Percentiles rank a stretch among this genome's conserved stretches.
Conservation (phyloP, 2,329 filamentous ascomycete species). For the Aspergillus oerlinghausenensis region DNA sequence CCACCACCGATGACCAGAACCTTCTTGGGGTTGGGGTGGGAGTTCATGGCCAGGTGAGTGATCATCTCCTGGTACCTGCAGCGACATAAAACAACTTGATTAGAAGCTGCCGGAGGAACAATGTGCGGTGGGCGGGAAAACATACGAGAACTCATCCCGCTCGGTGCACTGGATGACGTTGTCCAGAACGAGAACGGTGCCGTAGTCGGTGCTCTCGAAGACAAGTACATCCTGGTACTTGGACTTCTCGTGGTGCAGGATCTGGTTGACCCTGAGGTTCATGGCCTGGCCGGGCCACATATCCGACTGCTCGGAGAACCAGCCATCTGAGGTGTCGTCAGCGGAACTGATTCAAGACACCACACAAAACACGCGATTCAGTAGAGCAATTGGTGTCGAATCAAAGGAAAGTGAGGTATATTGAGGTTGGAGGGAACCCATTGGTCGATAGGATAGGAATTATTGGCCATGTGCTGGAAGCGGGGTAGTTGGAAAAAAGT, state of each 20-base stretch:
- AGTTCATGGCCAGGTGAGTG: conserved; percentile 96
- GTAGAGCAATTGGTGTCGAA: background rate
- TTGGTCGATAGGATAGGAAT: background rate
- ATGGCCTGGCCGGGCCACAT: conserved; percentile 99
- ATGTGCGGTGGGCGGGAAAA: conserved; percentile 4
- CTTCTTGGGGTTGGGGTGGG: conserved; percentile 96
- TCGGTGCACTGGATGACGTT: conserved; percentile 99
- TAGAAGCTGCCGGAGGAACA: background rate
- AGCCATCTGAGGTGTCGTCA: conserved; percentile 70
- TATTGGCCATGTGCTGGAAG: background rate
- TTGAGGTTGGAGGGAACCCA: background rate
- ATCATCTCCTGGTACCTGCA: conserved; percentile 97
- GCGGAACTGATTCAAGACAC: background rate
- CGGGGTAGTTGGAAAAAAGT: conserved; percentile 4
- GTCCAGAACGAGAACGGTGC: conserved; percentile 92
- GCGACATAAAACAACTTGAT: background rate
- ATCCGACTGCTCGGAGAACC: conserved; percentile 97
- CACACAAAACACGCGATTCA: background rate
- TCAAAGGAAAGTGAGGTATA: background rate
- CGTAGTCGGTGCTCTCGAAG: conserved; percentile 97
- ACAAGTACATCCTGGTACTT: conserved; percentile 98
- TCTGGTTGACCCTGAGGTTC: conserved; percentile 95
- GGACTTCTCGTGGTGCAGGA: conserved; percentile 98
- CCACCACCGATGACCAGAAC: conserved; percentile 97
- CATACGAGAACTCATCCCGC: conserved; percentile 90